Conservation (phyloP, 805 yeast species). For the Hanseniaspora nectarophila region DNA sequence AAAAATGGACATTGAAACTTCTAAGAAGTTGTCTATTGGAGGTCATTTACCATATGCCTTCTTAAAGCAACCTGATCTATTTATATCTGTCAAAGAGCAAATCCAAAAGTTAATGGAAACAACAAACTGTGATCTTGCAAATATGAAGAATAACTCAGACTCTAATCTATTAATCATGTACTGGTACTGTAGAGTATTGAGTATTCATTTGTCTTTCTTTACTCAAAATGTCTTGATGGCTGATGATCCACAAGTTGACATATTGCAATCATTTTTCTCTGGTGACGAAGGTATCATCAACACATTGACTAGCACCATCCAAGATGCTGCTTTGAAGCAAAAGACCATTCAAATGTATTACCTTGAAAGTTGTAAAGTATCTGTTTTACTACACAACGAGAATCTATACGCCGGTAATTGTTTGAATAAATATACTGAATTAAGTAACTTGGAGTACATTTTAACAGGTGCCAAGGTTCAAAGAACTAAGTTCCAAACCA, state of each 20-base stretch:
- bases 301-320: slow-evolving; percentile 26
- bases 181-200: slow-evolving; percentile 67
- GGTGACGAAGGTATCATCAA: slow-evolving; percentile 33
- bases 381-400: slow-evolving; percentile 53
- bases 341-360: slow-evolving; percentile 38
- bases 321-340: slow-evolving; percentile 27
- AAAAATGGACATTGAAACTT: slow-evolving; percentile 17
- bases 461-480: slow-evolving; percentile 83
- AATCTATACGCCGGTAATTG: slow-evolving; percentile 41
- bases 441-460: slow-evolving; percentile 50
- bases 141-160: slow-evolving; percentile 34
- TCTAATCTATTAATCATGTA: slow-evolving; percentile 35
- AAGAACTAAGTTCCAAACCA: slow-evolving; percentile 70
- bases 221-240: slow-evolving; percentile 32
- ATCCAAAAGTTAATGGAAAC: background rate
- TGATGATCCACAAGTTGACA: slow-evolving; percentile 32
- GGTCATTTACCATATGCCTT: slow-evolving; percentile 67
- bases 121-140: slow-evolving; percentile 29
- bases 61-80: slow-evolving; percentile 38
- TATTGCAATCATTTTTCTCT: slow-evolving; percentile 23
- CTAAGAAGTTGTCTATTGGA: slow-evolving; percentile 37
- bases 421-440: slow-evolving; percentile 42
- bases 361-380: slow-evolving; percentile 56
- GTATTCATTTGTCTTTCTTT: slow-evolving; percentile 43
- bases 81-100: slow-evolving; percentile 20